Percentiles rank a stretch among this genome's conserved stretches.
These are phyloP conservation scores for Kluyveromyces nonfermentans DNA, from an alignment of 805 yeast genomes.

Conservation along the genomic window DNA sequence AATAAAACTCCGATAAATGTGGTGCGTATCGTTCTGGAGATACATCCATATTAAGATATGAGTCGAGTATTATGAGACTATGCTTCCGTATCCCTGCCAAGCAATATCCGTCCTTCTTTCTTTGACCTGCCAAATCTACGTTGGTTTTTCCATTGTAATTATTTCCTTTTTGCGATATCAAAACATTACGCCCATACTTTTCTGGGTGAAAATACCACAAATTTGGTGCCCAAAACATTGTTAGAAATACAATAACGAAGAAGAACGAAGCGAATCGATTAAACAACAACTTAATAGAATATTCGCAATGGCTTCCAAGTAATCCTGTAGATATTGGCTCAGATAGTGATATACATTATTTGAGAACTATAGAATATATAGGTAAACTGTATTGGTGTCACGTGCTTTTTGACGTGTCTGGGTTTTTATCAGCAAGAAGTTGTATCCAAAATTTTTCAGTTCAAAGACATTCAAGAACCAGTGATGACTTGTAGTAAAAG, in stretches of 20 bases:
- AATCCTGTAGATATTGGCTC: too few species aligned
- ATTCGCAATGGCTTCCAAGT: too few species aligned
- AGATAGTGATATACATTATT: too few species aligned
- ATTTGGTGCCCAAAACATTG: not conserved
- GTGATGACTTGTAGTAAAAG: too few species aligned
- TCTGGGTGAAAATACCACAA: not conserved
- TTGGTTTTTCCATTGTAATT: not conserved
- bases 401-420: not conserved
- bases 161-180: not conserved
- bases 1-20: conserved; percentile 52
- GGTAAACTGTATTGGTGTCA: not conserved
- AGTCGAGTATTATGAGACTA: not conserved
- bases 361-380: not conserved
- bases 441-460: not conserved
- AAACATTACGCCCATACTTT: not conserved
- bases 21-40: conserved; percentile 29
- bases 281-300: too few species aligned
- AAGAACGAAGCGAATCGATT: too few species aligned
- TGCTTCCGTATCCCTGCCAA: not conserved
- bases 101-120: not conserved
- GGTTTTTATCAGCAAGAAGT: not conserved
- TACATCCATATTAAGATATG: conserved; percentile 3
- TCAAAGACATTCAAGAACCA: not conserved
- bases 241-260: too few species aligned
- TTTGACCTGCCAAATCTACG: not conserved